Percentiles rank a stretch among this genome's conserved stretches.
Evolutionary conservation across 2,329 filamentous ascomycete species (phyloP).

Genomic region (Phoma sp.): DNA sequence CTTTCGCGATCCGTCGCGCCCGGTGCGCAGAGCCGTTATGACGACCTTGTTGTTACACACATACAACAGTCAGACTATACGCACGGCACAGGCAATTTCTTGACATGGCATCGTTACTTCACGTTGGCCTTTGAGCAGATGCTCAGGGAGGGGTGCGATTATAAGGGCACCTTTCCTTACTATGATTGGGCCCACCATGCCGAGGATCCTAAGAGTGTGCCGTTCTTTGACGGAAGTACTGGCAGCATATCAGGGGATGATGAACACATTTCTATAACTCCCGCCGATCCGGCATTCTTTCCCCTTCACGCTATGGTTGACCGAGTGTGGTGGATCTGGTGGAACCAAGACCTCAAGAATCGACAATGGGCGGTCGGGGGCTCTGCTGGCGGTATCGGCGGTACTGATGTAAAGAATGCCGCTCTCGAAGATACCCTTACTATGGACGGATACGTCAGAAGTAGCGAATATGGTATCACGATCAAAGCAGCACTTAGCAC

Average conservation of each 20-base stretch:
- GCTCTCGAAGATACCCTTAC: constrained; percentile 31
- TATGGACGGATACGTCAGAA: constrained; percentile 43
- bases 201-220: constrained; percentile 52
- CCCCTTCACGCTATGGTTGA: constrained; percentile 57
- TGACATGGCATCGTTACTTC: constrained; percentile 51
- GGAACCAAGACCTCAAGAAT: constrained; percentile 51
- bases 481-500: constrained; percentile 52
- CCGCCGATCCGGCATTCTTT: constrained; percentile 54
- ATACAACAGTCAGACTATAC: constrained; percentile 37
- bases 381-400: constrained; percentile 43
- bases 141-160: constrained; percentile 50
- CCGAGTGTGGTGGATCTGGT: constrained; percentile 58
- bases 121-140: constrained; percentile 49
- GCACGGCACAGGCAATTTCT: constrained; percentile 40
- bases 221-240: constrained; percentile 62
- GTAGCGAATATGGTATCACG: constrained; percentile 25
- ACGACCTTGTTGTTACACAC: constrained; percentile 38
- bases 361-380: constrained; percentile 51
- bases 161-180: constrained; percentile 51
- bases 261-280: constrained; percentile 46
- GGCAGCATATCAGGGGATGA: constrained; percentile 57
- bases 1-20: constrained; percentile 15
- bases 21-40: constrained; percentile 37
- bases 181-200: constrained; percentile 60
- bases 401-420: constrained; percentile 7